These are phyloP conservation scores for Verticillium zaregamsianum DNA, from an alignment of 2,329 filamentous ascomycete genomes.

Conservation along the genomic window DNA sequence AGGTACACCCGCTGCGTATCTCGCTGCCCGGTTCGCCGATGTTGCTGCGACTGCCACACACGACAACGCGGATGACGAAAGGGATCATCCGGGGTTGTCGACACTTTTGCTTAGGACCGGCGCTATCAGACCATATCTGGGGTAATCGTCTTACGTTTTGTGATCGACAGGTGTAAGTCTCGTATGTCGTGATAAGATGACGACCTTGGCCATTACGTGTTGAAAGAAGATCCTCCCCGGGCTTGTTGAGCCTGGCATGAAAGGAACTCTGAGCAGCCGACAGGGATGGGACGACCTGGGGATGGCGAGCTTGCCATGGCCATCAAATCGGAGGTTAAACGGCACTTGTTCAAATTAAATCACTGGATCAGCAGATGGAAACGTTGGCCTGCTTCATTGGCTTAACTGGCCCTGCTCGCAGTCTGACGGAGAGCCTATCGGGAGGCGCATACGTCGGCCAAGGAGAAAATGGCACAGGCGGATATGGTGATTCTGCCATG, in stretches of 20 bases:
- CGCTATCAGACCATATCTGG: neutral
- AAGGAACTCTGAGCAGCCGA: neutral
- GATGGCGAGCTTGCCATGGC: neutral
- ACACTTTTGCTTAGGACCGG: neutral
- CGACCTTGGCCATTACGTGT: neutral
- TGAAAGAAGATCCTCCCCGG: neutral
- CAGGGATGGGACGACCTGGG: neutral
- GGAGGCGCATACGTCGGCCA: neutral
- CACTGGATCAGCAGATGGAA: neutral
- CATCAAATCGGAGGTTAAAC: neutral
- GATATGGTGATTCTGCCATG: neutral
- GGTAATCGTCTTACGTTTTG: neutral
- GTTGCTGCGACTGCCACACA: neutral
- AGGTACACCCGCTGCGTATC: neutral
- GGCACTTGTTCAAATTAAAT: neutral
- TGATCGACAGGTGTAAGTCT: neutral
- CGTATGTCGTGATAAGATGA: neutral
- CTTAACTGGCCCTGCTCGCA: neutral
- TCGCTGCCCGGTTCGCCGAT: neutral
- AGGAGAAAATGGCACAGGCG: neutral
- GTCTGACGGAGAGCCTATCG: neutral
- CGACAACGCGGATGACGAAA: neutral
- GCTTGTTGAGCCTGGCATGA: neutral
- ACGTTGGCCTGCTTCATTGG: neutral
- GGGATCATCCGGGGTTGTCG: neutral